phyloP scores from a whole-genome alignment of 2,329 filamentous ascomycete genomes.

The Diatrype stigma region DNA sequence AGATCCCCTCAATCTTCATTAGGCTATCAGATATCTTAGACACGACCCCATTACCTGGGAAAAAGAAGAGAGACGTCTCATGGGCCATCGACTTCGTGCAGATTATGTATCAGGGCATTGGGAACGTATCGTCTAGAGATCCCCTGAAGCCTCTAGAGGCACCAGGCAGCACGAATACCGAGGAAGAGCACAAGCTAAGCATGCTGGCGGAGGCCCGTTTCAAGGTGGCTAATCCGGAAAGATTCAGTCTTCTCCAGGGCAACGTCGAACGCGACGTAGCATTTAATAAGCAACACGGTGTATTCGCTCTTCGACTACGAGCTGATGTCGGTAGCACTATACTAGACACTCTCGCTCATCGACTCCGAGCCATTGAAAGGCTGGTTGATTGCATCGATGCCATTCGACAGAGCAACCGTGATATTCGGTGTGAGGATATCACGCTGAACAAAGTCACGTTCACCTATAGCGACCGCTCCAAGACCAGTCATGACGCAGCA shows the following conservation, averaged over 20 bases:
- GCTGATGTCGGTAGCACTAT: slow-evolving; percentile 56
- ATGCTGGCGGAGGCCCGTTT: slow-evolving; percentile 52
- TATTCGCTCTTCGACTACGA: slow-evolving; percentile 59
- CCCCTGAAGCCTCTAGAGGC: neutral
- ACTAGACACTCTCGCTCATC: slow-evolving; percentile 53
- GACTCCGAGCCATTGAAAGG: slow-evolving; percentile 64
- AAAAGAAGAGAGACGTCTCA: slow-evolving; percentile 21
- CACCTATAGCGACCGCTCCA: slow-evolving; percentile 50
- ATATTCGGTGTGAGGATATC: slow-evolving; percentile 54
- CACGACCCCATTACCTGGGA: slow-evolving; percentile 13
- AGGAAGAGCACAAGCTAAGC: slow-evolving; percentile 25
- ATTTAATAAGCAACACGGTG: slow-evolving; percentile 55
- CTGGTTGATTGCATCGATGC: slow-evolving; percentile 67
- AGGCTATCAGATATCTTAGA: slow-evolving; percentile 42
- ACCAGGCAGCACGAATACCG: neutral
- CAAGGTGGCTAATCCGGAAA: slow-evolving; percentile 47
- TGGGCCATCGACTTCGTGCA: slow-evolving; percentile 60
- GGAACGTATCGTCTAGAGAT: slow-evolving; percentile 14
- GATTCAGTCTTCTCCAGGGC: slow-evolving; percentile 51
- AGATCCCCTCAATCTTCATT: slow-evolving; percentile 45
- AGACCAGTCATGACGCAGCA: slow-evolving; percentile 12
- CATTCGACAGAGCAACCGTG: slow-evolving; percentile 51
- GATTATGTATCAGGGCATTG: slow-evolving; percentile 51
- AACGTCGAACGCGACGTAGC: slow-evolving; percentile 58
- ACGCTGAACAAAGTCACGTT: slow-evolving; percentile 63